phyloP scores from a whole-genome alignment of 2,329 filamentous ascomycete species.

The Ophiostoma populinum region DNA sequence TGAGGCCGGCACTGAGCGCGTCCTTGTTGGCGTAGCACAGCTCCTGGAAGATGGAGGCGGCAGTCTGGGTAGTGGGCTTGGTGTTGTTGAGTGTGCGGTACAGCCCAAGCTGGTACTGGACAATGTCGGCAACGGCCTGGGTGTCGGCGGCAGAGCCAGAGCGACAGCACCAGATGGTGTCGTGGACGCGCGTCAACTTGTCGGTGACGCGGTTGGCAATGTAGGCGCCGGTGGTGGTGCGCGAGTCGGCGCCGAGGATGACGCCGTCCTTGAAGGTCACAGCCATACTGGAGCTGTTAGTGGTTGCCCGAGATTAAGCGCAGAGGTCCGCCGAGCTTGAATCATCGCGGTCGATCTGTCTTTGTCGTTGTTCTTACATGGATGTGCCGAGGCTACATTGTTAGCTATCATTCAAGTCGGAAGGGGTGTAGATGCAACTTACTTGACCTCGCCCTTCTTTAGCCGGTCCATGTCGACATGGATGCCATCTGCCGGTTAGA shows the following conservation, averaged over 20 bases:
- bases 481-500: constrained; percentile 86
- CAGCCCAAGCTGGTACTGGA: constrained; percentile 87
- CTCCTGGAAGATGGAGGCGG: constrained; percentile 92
- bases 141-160: constrained; percentile 96
- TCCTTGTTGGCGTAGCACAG: constrained; percentile 98
- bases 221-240: constrained; percentile 94
- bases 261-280: constrained; percentile 98
- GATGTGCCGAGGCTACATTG: constrained; percentile 73
- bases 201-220: constrained; percentile 98
- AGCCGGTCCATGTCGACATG: constrained; percentile 97
- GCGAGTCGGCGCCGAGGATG: constrained; percentile 88
- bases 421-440: too few species aligned
- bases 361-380: constrained; percentile 49
- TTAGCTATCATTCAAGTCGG: constrained; percentile 14
- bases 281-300: constrained; percentile 56
- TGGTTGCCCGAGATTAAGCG: too few species aligned
- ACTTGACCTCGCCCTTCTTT: constrained; percentile 99
- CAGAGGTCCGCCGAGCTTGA: too few species aligned
- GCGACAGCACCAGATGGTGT: constrained; percentile 99
- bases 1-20: constrained; percentile 78
- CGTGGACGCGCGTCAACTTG: constrained; percentile 95
- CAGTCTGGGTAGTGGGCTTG: constrained; percentile 83
- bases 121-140: constrained; percentile 93
- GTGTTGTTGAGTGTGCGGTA: constrained; percentile 84
- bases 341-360: too few species aligned